Evolutionary conservation across 2,329 filamentous ascomycete genomes (phyloP), one percentile per base, ranked within the genome.

Genomic region (Huntiella savannae): DNA sequence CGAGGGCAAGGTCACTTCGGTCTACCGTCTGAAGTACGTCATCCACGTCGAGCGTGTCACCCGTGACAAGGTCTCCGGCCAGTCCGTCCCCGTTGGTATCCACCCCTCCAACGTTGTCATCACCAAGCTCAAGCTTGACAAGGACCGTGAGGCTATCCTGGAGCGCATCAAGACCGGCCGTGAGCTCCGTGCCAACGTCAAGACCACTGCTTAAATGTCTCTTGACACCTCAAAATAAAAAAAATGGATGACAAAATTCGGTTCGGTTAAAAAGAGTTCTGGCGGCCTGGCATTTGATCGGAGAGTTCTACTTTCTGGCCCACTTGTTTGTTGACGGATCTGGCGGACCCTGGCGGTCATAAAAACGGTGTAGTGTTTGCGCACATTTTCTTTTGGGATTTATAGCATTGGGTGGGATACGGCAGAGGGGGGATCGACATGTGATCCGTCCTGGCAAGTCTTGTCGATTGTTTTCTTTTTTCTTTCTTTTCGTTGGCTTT

Each of bases 121-220:
- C 74, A 94, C 81, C 72, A 95, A 95, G 79, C 77, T 96, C 67
- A 94, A 96, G 82, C 75, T 95, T 61, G 83, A 91, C 76, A 88
- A 91, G 79, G 83, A 92, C 70, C 81, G 84, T 58, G 83, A 91
- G 75, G 71, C 70, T 65, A 91, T 91, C 62, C 73, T 92, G 58
- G 82, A 84, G 70, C 78, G 84, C 69, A 85, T 82, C 71, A 79
- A 79, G 69, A 67, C 70, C 56, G 84, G 83, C 61, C 79, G 82
- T 54, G 83, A 88, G 70, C 72, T 77, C 62, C 70, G 70, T 64
- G 69, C 69, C 65, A 86, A 86, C 72, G 68, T 66, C 70, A 79
- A 79, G 69, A 67, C 70, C 64, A 71, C 75, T 37, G 49, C 49
- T 45, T 50, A 50, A 48, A 35, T 28, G 41, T n/a, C n/a, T 45